These are phyloP conservation scores for Priceomyces carsonii DNA, from an alignment of 805 yeast genomes.

Conservation along the genomic window DNA sequence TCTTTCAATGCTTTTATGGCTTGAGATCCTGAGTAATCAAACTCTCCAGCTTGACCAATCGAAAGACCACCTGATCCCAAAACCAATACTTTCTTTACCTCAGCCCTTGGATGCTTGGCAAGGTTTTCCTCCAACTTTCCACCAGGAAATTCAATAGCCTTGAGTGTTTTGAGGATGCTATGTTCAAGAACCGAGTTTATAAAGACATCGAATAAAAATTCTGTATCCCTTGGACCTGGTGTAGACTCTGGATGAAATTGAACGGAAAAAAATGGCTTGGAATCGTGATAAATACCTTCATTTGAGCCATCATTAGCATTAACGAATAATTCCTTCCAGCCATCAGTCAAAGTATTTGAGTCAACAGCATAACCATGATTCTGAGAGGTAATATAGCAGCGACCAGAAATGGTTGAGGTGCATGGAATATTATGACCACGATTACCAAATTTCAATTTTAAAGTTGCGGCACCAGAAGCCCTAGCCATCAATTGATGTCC, in stretches of 20 bases:
- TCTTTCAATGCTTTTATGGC: slow-evolving; percentile 98
- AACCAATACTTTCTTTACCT: slow-evolving; percentile 88
- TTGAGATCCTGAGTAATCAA: slow-evolving; percentile 98
- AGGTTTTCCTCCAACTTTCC: slow-evolving; percentile 74
- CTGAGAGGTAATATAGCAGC: slow-evolving; percentile 98
- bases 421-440: slow-evolving; percentile 99
- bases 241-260: slow-evolving; percentile 99
- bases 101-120: slow-evolving; percentile 72
- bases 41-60: slow-evolving; percentile 99
- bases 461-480: slow-evolving; percentile 92
- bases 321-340: slow-evolving; percentile 93
- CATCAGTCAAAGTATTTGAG: slow-evolving; percentile 63
- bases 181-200: slow-evolving; percentile 74
- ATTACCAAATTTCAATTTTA: slow-evolving; percentile 95
- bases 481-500: slow-evolving; percentile 97
- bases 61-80: slow-evolving; percentile 98
- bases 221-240: slow-evolving; percentile 99
- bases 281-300: slow-evolving; percentile 94
- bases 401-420: slow-evolving; percentile 84
- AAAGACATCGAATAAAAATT: slow-evolving; percentile 92
- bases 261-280: slow-evolving; percentile 91
- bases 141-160: slow-evolving; percentile 89
- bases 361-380: slow-evolving; percentile 99
- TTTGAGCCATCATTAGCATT: slow-evolving; percentile 97
- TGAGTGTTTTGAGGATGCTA: slow-evolving; percentile 57